phyloP scores from a whole-genome alignment of 2,329 filamentous ascomycete genomes.

The Apiospora malaysiana region DNA sequence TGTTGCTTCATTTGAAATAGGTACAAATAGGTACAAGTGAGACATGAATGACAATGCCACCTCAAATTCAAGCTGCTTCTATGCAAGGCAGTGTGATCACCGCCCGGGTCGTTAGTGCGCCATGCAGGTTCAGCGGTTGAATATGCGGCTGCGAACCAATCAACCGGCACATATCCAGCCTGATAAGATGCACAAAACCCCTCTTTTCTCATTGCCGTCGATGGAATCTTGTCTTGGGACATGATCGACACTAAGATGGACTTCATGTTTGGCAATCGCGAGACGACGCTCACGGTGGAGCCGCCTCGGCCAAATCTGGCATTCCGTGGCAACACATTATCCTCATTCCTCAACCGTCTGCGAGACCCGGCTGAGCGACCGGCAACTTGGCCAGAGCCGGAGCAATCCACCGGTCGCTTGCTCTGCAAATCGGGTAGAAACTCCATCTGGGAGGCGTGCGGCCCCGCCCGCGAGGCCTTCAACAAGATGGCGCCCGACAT shows the following conservation, averaged over 20 bases:
- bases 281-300: background rate
- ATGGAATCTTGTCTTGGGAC: background rate
- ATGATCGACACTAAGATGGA: background rate
- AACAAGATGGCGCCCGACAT: background rate
- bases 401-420: background rate
- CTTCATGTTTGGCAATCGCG: background rate
- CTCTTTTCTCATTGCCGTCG: too few species aligned
- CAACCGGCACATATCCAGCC: too few species aligned
- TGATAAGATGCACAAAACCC: too few species aligned
- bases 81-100: background rate
- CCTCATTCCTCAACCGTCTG: background rate
- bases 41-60: too few species aligned
- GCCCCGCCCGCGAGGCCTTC: slow-evolving; percentile 5
- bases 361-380: background rate
- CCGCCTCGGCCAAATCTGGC: background rate
- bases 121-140: background rate
- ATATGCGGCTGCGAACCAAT: background rate
- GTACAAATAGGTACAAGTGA: too few species aligned
- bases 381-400: background rate
- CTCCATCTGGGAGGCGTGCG: slow-evolving; percentile 18
- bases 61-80: too few species aligned
- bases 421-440: slow-evolving; percentile 9
- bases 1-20: too few species aligned
- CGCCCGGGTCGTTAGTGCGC: too few species aligned
- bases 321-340: background rate